Evolutionary conservation across 1,284 basidiomycete genomes (phyloP).

Genomic region (Cutaneotrichosporon cyanovorans): DNA sequence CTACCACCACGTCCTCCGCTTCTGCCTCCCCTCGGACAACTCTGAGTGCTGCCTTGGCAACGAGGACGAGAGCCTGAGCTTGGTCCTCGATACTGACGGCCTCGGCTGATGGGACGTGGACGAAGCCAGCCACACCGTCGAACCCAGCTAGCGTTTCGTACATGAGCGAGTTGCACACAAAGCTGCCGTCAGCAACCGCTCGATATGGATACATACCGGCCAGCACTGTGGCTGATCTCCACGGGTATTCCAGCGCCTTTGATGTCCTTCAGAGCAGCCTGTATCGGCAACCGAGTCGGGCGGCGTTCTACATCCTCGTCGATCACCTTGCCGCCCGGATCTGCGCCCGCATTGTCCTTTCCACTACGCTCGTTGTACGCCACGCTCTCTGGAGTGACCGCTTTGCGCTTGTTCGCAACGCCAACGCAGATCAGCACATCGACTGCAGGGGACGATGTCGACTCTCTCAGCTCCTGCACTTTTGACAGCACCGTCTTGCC

Average conservation of each 20-base stretch:
- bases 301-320: constrained; percentile 2
- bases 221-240: constrained; percentile 7
- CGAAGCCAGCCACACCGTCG: constrained; percentile 6
- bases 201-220: not conserved
- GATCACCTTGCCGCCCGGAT: not conserved
- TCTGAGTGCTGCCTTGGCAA: constrained; percentile 2
- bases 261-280: not conserved
- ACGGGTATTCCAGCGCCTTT: constrained; percentile 4
- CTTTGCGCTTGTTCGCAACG: constrained; percentile 6
- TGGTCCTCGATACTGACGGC: constrained; percentile 6
- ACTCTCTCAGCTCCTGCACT: not conserved
- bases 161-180: constrained; percentile 17
- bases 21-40: not conserved
- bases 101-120: constrained; percentile 9
- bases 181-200: too few relatives aligned
- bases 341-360: constrained; percentile 11
- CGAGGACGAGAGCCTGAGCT: constrained; percentile 9
- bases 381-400: constrained; percentile 8
- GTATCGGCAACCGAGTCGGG: constrained; percentile 7
- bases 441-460: not conserved
- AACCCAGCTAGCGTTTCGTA: constrained; percentile 5
- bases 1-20: not conserved
- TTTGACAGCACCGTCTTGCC: constrained; percentile 2
- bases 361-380: constrained; percentile 10
- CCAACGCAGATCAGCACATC: constrained; percentile 11